Base-by-base conservation (phyloP, 2,329 filamentous ascomycete genomes). In the Aureobasidium sp. region DNA sequence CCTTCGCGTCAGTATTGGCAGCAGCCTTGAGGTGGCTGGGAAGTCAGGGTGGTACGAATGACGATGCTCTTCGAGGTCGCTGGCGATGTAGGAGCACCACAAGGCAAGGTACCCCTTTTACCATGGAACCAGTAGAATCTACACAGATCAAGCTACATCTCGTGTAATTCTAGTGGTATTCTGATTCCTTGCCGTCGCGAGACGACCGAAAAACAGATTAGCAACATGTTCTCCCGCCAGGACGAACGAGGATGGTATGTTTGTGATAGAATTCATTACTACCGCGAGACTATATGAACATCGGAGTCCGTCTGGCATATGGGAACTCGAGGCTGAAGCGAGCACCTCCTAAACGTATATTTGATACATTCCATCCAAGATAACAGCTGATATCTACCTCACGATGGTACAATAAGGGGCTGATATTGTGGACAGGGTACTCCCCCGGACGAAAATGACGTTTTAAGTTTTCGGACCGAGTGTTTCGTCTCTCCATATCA, bases 391-490 rank as follows among this genome's bases (percentile, higher is more conserved):
- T 19, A 38, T 19, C 37, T 38, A 15, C 25, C 3, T 29, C 2
- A 9, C 13, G 43, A 15, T 27, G 23, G 43, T 27, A 3, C 29
- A 0, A 25, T 2, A 21, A 8, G 9, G 4, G 9, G 29, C 4
- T 1, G 47, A 40, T 29, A 21, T 19, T 13, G 1, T 9, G 9
- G 38, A 21, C 51, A 55, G 51, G 51, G 51, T 55, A 13, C 11
- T 31, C 15, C 37, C 4, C 9, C 13, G 17, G 7, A 17, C 50
- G 19, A 53, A 31, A 10, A 55, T 43, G 37, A 55, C 40, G 37
- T 55, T 33, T 42, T 29, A n/a, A 42, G 37, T 33, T 31, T 6
- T 58, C 55, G 55, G 55, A 17, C 55, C 55, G 55, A 43, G 53
- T 27, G 43, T 45, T 17, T 19, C 43, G 23, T 23, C 10, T 47